Evolutionary conservation across 2,329 filamentous ascomycete genomes (phyloP), one percentile per base, ranked within the genome.

Genomic region (Exserohilum rostratum): DNA sequence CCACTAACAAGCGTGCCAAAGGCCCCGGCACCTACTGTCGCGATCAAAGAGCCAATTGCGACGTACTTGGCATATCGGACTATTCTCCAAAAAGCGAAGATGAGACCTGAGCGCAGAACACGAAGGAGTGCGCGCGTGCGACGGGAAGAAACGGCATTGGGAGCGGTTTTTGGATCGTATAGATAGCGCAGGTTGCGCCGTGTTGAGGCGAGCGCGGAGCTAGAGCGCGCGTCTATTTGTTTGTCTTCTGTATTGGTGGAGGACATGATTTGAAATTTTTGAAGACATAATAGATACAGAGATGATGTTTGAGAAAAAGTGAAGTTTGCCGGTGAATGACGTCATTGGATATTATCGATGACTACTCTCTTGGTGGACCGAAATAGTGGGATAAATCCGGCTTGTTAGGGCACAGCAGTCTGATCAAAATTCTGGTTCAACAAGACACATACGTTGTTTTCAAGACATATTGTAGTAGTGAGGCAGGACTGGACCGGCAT

Each of bases 61-160:
- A 76, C 76, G 45, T 79, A 79, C 53, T 78, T 79, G 18, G 76
- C 77, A 46, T 77, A 79, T 2, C 76, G 69, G 0, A 78, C 68
- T 0, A 77, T 56, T 17, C 75, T 70, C 77, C 77, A 79, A 64
- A 79, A 78, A 10, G 75, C 43, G 64, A 79, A 78, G 47, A 76
- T 72, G 31, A 71, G 39, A 27, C 73, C 55, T 42, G 77, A 79
- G 46, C 76, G 75, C 1, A 71, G 43, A 15, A 68, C 69, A 50
- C 74, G 73, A 12, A 79, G 71, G 39, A 77, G 48, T 11, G 74
- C 69, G 55, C 77, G 71, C 0, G 77, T 78, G 50, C 75, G 75
- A 33, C 76, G 67, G 9, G 66, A 71, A 5, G 64, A 59, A 15
- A 74, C 70, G 47, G 69, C 30, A 61, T 31, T 44, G n/a, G 61